phyloP scores from a whole-genome alignment of 2,329 filamentous ascomycete species.

The Dactylellina parvicollis region DNA sequence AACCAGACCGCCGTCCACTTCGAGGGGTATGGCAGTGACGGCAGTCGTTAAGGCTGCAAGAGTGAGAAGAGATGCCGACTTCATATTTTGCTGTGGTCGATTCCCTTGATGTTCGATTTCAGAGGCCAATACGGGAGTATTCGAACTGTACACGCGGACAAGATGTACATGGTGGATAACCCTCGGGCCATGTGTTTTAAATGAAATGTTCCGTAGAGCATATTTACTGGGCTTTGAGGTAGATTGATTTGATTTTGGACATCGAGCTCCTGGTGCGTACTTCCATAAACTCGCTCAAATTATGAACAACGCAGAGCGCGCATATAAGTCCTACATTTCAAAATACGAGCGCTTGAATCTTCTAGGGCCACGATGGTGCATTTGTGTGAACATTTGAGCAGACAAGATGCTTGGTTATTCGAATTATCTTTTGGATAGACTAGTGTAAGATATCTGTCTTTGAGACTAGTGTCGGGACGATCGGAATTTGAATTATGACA shows the following conservation, averaged over 20 bases:
- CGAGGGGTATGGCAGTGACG: conserved; percentile 26
- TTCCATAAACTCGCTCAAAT: too few species aligned
- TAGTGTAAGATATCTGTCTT: too few species aligned
- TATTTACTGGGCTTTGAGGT: conserved; percentile 13
- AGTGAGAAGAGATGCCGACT: not conserved
- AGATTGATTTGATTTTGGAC: conserved; percentile 7
- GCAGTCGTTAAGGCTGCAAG: conserved; percentile 8
- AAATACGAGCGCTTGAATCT: too few species aligned
- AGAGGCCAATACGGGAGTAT: not conserved
- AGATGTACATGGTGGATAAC: not conserved
- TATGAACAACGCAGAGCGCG: too few species aligned
- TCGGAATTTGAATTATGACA: too few species aligned
- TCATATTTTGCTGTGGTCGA: conserved; percentile 13
- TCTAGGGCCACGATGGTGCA: too few species aligned
- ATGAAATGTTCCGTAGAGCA: not conserved
- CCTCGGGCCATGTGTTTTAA: conserved; percentile 4
- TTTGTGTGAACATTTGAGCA: too few species aligned
- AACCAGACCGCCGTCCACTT: conserved; percentile 40
- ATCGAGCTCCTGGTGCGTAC: not conserved
- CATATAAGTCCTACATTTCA: too few species aligned
- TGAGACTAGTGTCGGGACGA: too few species aligned
- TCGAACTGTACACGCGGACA: not conserved
- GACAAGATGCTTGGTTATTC: too few species aligned
- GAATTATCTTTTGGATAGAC: too few species aligned
- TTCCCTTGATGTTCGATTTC: not conserved